Base-by-base conservation (phyloP, 805 yeast genomes). In the Cyberlindnera euphorbiae region DNA sequence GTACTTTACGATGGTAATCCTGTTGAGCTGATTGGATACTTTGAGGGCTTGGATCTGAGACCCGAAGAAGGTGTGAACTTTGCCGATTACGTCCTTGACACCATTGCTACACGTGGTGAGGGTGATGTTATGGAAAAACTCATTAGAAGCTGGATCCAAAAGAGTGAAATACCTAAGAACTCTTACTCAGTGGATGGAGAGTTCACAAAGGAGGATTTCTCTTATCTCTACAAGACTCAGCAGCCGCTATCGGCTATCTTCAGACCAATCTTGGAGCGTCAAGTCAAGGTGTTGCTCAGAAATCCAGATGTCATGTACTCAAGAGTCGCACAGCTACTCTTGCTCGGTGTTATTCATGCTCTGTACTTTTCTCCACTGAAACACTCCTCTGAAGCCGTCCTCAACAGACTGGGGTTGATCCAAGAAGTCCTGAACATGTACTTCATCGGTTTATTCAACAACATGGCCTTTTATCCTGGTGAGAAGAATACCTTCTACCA, bases 391-490 rank as follows among this genome's bases (percentile, higher is more conserved):
- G 56, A 58, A 1, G 80, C 90, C 23, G 69, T 84, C 22, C 68
- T 67, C 39, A 75, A 85, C 56, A 63, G 94, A 45, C 58, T 87
- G 13, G 95, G 95, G 4, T 60, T 86, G 32, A 69, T 82, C 3
- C 95, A 87, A 56, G 84, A 83, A 51, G 71, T 80, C 4, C 63
- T 81, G 16, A 77, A 86, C 21, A 55, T 86, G 34, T 86, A 82
- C 52, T 87, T 78, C 55, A 77, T 79, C 32, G 96, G 96, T 1
- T 74, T 86, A 71, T 67, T 87, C 37, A 83, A 81, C 49, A 86
- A 85, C 56, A 65, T 86, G 52, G 73, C 89, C 1, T 67, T 82
- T 12, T 87, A 80, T 53, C 94, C 95, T 3, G 57, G 62, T 11
- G 93, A 85, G 49, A 64, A 89, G 42, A 71, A 79, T 46, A 73